Evolutionary conservation across 2,329 filamentous ascomycete species (phyloP), one percentile per base, ranked within the genome.

Genomic region (Xylariales sp.): DNA sequence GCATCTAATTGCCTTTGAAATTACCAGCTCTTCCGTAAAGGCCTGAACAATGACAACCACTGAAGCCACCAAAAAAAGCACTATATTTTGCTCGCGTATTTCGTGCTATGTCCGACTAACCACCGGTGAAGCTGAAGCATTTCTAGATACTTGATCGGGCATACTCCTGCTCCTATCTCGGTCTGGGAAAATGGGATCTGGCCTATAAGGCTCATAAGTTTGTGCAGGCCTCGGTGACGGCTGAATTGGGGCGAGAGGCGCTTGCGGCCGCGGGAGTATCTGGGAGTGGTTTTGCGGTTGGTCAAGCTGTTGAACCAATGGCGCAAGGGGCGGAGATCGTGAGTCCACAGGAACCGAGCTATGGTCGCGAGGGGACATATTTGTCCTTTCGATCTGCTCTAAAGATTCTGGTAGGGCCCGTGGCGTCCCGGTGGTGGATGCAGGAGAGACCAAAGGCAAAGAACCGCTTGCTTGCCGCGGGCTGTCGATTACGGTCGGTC

Each of bases 141-240:
- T 71, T 61, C 75, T 75, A 7, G 74, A 48, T 50, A 73, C 64
- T 54, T 75, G 75, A 62, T 78, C 77, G 43, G 75, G 70, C 36
- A 73, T 76, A 57, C 71, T 75, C 56, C 75, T 71, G 30, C 73
- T 72, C 67, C 77, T 74, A 48, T 79, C 76, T 72, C 77, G 71
- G 62, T 77, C 72, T 32, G 76, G 76, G 45, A 78, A 79, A 59
- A 79, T 78, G 28, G 77, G 77, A 64, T 78, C 77, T 55, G 73
- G 65, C 18, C 75, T 74, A 49, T 74, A 75, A 32, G 70, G 70
- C 32, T 76, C 75, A 64, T 77, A 76, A 10, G 62, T 23, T 16
- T 73, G 73, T 23, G 64, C 36, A 54, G 64, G 73, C 62, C 72
- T 71, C 56, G 73, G 71, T 9, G 73, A 70, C 41, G 68, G 72